phyloP scores from a whole-genome alignment of 1,284 basidiomycete species.

The Pseudozyma sp. region DNA sequence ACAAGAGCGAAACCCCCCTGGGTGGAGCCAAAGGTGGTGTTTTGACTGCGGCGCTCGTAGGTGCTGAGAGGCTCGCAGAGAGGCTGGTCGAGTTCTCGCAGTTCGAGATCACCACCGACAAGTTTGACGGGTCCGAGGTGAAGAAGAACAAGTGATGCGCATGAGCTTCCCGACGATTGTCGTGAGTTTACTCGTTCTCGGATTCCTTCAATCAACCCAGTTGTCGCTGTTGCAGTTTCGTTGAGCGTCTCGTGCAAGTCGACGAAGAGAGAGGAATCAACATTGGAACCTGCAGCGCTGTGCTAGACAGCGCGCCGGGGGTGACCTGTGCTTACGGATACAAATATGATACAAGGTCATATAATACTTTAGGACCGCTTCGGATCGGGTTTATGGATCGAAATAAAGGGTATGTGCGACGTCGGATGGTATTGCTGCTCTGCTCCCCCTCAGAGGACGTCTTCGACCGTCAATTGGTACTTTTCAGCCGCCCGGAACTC shows the following conservation, averaged over 20 bases:
- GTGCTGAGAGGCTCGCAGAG: constrained; percentile 79
- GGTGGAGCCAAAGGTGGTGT: constrained; percentile 76
- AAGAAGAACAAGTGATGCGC: constrained; percentile 21
- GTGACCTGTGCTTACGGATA: too few species aligned
- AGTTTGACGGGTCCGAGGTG: constrained; percentile 9
- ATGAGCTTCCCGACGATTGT: neutral
- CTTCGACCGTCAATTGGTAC: constrained; percentile 26
- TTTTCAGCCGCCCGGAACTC: constrained; percentile 22
- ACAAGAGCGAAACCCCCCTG: constrained; percentile 70
- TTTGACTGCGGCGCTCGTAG: constrained; percentile 80
- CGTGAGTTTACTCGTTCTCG: neutral
- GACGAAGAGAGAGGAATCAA: too few species aligned
- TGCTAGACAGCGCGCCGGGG: too few species aligned
- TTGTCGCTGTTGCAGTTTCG: too few species aligned
- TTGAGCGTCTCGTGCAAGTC: too few species aligned
- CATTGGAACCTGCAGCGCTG: too few species aligned
- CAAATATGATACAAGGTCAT: too few species aligned
- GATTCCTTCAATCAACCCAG: constrained; percentile 1
- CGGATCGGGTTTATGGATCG: neutral
- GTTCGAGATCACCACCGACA: constrained; percentile 71
- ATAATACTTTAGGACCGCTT: neutral
- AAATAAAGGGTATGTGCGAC: neutral
- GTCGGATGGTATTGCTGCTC: neutral
- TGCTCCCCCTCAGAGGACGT: constrained; percentile 16
- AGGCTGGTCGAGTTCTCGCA: constrained; percentile 74